A percentile compares a stretch with the other conserved stretches of the same genome.
Conservation (phyloP, 495 filamentous ascomycete genomes). For the Neurospora hispaniola region DNA sequence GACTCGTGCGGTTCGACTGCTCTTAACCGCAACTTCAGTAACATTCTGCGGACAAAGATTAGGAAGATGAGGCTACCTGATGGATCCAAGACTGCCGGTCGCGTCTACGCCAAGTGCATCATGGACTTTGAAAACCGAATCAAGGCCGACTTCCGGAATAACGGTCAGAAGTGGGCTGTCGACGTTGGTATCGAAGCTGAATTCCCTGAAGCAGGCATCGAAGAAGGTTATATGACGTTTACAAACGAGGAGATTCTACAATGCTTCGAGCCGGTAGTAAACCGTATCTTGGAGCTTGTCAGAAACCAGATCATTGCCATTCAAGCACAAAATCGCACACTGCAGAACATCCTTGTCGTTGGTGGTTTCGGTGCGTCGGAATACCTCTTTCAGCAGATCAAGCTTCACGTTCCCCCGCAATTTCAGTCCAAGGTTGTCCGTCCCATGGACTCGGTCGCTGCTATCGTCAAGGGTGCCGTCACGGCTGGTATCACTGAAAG, state of each 20-base stretch:
- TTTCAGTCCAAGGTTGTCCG: constrained; percentile 70
- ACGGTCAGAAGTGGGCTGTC: constrained; percentile 68
- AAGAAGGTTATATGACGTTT: constrained; percentile 75
- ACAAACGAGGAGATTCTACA: constrained; percentile 71
- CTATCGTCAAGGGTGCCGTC: constrained; percentile 68
- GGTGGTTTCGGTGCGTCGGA: constrained; percentile 67
- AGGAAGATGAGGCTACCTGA: constrained; percentile 70
- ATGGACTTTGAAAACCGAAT: constrained; percentile 75
- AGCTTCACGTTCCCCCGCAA: constrained; percentile 69
- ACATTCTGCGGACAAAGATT: constrained; percentile 65
- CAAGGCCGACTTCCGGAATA: constrained; percentile 74
- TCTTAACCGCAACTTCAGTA: constrained; percentile 65
- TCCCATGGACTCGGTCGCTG: constrained; percentile 68
- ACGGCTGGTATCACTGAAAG: constrained; percentile 92
- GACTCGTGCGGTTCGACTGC: constrained; percentile 67
- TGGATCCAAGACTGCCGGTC: constrained; percentile 61
- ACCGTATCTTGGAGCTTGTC: constrained; percentile 62
- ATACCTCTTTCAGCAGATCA: constrained; percentile 74
- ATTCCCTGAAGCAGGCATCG: constrained; percentile 65
- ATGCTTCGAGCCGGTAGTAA: constrained; percentile 68
- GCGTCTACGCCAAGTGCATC: constrained; percentile 70
- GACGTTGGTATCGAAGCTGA: constrained; percentile 70
- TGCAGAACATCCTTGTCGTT: constrained; percentile 66
- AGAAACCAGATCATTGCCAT: constrained; percentile 71
- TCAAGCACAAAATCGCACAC: constrained; percentile 59